phyloP scores from a whole-genome alignment of 2,329 filamentous ascomycete species.

The Pyrenophora seminiperda region DNA sequence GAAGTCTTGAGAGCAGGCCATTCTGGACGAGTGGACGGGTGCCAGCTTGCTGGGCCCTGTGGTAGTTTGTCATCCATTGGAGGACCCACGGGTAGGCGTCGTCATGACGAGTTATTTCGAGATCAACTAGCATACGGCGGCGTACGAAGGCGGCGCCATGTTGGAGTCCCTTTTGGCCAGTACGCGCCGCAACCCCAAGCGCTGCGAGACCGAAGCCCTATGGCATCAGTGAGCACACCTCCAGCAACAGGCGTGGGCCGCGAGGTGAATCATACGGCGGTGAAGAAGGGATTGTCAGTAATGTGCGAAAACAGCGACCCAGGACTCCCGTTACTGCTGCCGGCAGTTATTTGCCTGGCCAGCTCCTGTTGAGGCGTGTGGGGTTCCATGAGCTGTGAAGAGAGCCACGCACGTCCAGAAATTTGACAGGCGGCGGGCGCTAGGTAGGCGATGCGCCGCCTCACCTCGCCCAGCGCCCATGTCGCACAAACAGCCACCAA shows the following conservation, averaged over 20 bases:
- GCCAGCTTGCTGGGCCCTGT: constrained; percentile 63
- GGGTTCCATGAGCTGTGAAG: constrained; percentile 38
- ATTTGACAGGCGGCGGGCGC: constrained; percentile 23
- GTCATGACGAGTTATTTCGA: constrained; percentile 95
- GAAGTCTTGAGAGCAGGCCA: constrained; percentile 58
- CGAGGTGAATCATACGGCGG: constrained; percentile 56
- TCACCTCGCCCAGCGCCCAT: constrained; percentile 8
- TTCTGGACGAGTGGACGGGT: constrained; percentile 33
- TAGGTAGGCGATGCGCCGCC: constrained; percentile 23
- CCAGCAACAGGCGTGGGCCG: constrained; percentile 44
- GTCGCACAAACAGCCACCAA: constrained; percentile 4
- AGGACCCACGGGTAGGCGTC: constrained; percentile 93
- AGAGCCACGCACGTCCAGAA: constrained; percentile 13
- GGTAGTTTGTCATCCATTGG: constrained; percentile 88
- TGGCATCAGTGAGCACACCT: constrained; percentile 39
- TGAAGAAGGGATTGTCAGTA: constrained; percentile 59
- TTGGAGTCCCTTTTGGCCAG: constrained; percentile 78
- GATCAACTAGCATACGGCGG: constrained; percentile 85
- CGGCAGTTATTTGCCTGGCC: constrained; percentile 44
- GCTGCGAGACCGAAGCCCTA: constrained; percentile 88
- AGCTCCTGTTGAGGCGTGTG: constrained; percentile 47
- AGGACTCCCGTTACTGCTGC: constrained; percentile 36
- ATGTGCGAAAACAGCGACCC: constrained; percentile 53
- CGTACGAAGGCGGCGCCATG: constrained; percentile 75
- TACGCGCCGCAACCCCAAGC: constrained; percentile 78